phyloP scores from a whole-genome alignment of 805 yeast species.

The Martiniozyma abietophila region DNA sequence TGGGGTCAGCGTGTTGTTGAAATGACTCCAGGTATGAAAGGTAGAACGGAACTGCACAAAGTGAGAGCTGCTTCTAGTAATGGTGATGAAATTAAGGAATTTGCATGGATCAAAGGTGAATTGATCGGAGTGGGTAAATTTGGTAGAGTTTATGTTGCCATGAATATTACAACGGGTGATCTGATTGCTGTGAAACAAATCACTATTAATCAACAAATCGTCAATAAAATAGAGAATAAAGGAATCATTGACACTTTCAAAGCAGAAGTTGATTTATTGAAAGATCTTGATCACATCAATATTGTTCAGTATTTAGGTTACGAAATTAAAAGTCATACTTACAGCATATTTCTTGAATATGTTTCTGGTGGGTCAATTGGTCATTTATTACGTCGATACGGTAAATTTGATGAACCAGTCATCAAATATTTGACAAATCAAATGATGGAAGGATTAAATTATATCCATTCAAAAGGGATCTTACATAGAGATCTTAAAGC shows the following conservation, averaged over 20 bases:
- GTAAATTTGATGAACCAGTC: conserved; percentile 72
- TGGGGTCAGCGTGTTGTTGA: conserved; percentile 96
- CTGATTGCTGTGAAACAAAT: conserved; percentile 99
- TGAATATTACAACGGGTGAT: conserved; percentile 94
- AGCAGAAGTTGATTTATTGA: conserved; percentile 88
- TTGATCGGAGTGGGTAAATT: conserved; percentile 94
- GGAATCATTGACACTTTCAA: conserved; percentile 75
- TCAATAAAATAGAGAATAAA: conserved; percentile 34
- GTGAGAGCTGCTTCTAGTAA: conserved; percentile 17
- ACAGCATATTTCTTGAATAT: conserved; percentile 85
- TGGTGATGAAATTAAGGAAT: conserved; percentile 63
- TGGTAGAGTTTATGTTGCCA: conserved; percentile 85
- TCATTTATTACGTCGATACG: conserved; percentile 69
- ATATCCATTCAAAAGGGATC: conserved; percentile 79
- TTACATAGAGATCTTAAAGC: conserved; percentile 93
- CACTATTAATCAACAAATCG: conserved; percentile 41
- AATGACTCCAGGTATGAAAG: conserved; percentile 59
- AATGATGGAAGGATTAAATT: conserved; percentile 76
- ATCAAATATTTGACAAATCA: conserved; percentile 70
- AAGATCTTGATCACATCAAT: conserved; percentile 86
- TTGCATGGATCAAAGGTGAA: conserved; percentile 98
- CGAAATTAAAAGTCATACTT: conserved; percentile 63
- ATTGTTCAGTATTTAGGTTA: conserved; percentile 95
- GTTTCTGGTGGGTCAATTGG: conserved; percentile 98
- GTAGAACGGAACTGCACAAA: conserved; percentile 44